Base-by-base conservation (phyloP, 352 stramenopile species). In the Globisporangium cederbergense region DNA sequence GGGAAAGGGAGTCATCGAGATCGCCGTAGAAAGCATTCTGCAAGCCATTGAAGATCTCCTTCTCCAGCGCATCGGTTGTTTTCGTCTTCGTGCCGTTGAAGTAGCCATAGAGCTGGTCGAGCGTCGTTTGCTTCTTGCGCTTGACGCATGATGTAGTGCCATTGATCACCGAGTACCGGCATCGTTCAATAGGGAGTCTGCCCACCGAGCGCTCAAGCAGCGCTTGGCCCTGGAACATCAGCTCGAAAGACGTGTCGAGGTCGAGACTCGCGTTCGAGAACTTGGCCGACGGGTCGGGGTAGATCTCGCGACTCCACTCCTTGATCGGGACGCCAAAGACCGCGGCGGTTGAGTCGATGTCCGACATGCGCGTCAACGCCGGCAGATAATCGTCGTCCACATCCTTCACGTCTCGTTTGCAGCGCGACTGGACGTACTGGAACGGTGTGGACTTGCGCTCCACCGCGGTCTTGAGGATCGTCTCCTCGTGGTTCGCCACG, bases 211-310 rank as follows among this genome's bases (percentile, higher is more conserved):
- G 66, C 47, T 76, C 62, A 20, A 76, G 46, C 0, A 76, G 34
- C 5, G 69, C 66, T 53, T 71, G 62, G n/a, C 69, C 69, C 28
- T 76, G 69, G 16, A 76, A 73, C 9, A 68, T 42, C 22, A 76
- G 62, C 62, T 76, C 62, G 30, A 76, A 73, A 7, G 62, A 58
- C 16, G 58, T 71, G 28, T 68, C 28, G 16, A 71, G 32, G 16
- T 61, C 53, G 8, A 76, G 43, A 1, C 10, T 34, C 8, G 32
- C 36, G 22, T 58, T 58, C 25, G 42, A 62, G 40, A 67, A 58
- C 8, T 4, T 16, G 14, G 34, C n/a, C n/a, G 45, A 36, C 2
- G 30, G 20, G 3, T 66, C 30, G 3, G 68, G 68, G 34, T 72
- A 72, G 43, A 75, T 36, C 47, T 75, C 68, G 38, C 53, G 51